Percentiles rank a stretch among this genome's conserved stretches.
These are phyloP conservation scores for Noccaea bulbosa DNA, from an alignment of 345 rosid species.

Conservation along the genomic window DNA sequence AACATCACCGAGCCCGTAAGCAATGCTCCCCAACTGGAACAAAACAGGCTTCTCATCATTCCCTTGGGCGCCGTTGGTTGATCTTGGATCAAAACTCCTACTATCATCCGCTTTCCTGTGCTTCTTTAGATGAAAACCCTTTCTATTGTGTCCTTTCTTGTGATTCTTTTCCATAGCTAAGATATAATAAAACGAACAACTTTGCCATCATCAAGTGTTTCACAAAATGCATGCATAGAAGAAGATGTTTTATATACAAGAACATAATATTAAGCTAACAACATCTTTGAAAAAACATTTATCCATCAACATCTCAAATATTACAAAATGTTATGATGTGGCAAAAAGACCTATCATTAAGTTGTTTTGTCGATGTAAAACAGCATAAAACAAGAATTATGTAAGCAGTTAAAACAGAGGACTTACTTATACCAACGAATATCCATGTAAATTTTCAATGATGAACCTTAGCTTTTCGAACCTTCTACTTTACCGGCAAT, in stretches of 20 bases:
- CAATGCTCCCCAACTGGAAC: slow-evolving; percentile 45
- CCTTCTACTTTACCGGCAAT: slow-evolving; percentile 37
- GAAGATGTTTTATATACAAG: neutral
- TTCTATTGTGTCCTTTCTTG: slow-evolving; percentile 35
- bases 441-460: slow-evolving; percentile 27
- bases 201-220: slow-evolving; percentile 2
- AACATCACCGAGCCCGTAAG: slow-evolving; percentile 29
- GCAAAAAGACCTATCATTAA: neutral
- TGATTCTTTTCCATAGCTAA: slow-evolving; percentile 41
- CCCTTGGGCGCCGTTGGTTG: neutral
- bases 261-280: neutral
- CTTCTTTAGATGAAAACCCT: slow-evolving; percentile 38
- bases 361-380: neutral
- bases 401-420: slow-evolving; percentile 19
- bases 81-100: slow-evolving; percentile 31
- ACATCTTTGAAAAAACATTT: neutral
- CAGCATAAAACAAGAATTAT: slow-evolving; percentile 4
- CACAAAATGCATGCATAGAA: neutral
- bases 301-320: neutral
- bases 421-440: slow-evolving; percentile 35
- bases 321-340: neutral
- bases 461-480: neutral
- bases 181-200: neutral
- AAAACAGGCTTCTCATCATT: slow-evolving; percentile 40
- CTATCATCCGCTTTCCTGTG: slow-evolving; percentile 32